Percentiles rank a stretch among this genome's conserved stretches.
These are phyloP conservation scores for Galerina marginata DNA, from an alignment of 768 basidiomycete genomes.

Conservation along the genomic window DNA sequence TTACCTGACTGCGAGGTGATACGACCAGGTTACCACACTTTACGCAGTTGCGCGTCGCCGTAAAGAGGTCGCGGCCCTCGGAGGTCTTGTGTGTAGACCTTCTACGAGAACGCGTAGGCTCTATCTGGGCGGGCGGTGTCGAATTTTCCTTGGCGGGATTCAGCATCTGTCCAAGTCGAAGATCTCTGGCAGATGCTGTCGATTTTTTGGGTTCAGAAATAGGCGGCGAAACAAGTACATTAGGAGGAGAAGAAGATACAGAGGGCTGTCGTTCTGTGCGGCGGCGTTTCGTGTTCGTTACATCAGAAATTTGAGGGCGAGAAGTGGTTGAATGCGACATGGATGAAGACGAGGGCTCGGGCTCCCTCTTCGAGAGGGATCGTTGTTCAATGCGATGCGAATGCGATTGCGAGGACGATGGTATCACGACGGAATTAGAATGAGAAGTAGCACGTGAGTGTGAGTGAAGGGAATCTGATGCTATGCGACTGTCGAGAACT, in stretches of 20 bases:
- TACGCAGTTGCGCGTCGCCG: conserved; percentile 27
- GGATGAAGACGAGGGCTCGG: conserved; percentile 14
- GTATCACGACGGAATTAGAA: conserved; percentile 9
- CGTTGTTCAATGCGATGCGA: conserved; percentile 20
- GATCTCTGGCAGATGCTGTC: conserved; percentile 26
- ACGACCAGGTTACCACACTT: conserved; percentile 29
- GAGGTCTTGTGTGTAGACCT: neutral
- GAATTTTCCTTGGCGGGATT: conserved; percentile 13
- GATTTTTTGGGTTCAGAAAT: conserved; percentile 20
- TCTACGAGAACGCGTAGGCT: neutral
- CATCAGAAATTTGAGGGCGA: conserved; percentile 15
- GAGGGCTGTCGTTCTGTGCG: conserved; percentile 21
- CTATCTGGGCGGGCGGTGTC: neutral
- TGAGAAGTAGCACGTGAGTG: conserved; percentile 16
- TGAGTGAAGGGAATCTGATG: neutral
- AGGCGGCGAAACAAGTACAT: conserved; percentile 11
- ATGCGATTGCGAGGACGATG: neutral
- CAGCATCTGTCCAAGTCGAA: conserved; percentile 24
- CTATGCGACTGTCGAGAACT: neutral
- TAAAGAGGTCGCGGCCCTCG: conserved; percentile 22
- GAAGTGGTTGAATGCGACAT: conserved; percentile 9
- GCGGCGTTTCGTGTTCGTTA: conserved; percentile 19
- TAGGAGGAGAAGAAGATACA: conserved; percentile 11
- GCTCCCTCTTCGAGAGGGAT: conserved; percentile 26
- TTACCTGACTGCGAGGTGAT: conserved; percentile 30